A percentile compares a stretch with the other conserved stretches of the same genome.
These are phyloP conservation scores for Aspergillus sclerotiicarbonarius DNA, from an alignment of 495 filamentous ascomycete genomes.

Conservation along the genomic window DNA sequence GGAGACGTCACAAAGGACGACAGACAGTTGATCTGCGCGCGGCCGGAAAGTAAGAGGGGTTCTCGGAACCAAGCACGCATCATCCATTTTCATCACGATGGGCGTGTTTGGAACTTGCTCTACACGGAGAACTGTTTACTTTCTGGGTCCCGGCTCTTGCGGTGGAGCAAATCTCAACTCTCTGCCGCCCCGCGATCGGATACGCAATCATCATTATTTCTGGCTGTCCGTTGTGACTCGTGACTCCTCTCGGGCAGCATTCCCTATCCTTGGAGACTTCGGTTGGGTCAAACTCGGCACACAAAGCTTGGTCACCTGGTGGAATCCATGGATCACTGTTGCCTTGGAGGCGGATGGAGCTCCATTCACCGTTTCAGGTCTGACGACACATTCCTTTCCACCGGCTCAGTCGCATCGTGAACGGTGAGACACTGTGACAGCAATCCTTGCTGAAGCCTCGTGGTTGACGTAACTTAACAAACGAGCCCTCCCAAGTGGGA, in stretches of 20 bases:
- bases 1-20: no score
- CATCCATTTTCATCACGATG: neutral
- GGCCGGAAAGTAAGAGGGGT: neutral
- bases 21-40: no score
- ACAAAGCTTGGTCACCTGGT: neutral
- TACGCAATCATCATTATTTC: neutral
- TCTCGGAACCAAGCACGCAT: neutral
- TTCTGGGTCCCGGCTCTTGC: conserved; percentile 9
- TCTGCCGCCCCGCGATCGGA: neutral
- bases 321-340: neutral
- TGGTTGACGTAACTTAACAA: neutral
- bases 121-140: conserved; percentile 23
- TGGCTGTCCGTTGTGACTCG: neutral
- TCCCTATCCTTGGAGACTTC: neutral
- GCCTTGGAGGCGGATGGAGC: neutral
- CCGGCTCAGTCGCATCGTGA: no score
- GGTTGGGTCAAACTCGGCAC: neutral
- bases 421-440: no score
- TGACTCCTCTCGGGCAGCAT: neutral
- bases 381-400: neutral
- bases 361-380: neutral
- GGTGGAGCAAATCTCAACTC: conserved; percentile 13
- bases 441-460: neutral
- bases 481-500: neutral
- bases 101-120: conserved; percentile 22